Conservation (phyloP, 1,284 basidiomycete genomes). For the Cryptococcus sp. region DNA sequence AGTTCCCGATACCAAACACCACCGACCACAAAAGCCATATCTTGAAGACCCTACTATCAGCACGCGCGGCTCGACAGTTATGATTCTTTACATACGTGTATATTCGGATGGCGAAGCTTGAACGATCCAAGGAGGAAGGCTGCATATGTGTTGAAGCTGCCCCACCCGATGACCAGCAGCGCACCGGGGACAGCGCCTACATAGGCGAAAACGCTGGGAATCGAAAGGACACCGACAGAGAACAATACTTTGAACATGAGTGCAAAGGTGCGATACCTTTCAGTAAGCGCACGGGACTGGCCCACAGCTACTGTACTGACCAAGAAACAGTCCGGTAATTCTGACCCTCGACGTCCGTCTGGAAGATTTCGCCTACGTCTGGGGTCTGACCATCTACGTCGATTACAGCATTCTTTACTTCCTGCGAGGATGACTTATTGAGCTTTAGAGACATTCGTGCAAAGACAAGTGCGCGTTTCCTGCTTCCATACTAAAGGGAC, state of each 20-base stretch:
- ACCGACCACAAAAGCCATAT: constrained; percentile 15
- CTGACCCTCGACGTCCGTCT: constrained; percentile 8
- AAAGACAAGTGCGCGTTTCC: no score
- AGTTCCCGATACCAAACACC: constrained; percentile 13
- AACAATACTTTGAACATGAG: constrained; percentile 20
- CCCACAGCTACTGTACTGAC: constrained; percentile 1
- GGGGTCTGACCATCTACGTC: not conserved
- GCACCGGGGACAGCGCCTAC: constrained; percentile 14
- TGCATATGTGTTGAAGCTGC: constrained; percentile 14
- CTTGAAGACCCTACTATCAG: constrained; percentile 7
- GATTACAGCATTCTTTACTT: no score
- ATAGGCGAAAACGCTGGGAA: constrained; percentile 12
- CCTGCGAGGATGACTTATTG: no score
- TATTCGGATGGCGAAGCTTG: constrained; percentile 14
- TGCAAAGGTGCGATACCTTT: constrained; percentile 14
- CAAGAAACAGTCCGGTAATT: constrained; percentile 20
- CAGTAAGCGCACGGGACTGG: not conserved
- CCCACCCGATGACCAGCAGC: constrained; percentile 12
- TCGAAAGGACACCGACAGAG: constrained; percentile 17
- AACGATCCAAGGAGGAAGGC: constrained; percentile 16
- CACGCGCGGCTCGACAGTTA: not conserved
- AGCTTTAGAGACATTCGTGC: no score
- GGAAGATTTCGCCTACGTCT: constrained; percentile 10
- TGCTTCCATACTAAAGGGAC: no score
- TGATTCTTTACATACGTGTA: constrained; percentile 5